These are phyloP conservation scores for Fusarium pseudocircinatum DNA, from an alignment of 2,329 filamentous ascomycete genomes.

Conservation along the genomic window DNA sequence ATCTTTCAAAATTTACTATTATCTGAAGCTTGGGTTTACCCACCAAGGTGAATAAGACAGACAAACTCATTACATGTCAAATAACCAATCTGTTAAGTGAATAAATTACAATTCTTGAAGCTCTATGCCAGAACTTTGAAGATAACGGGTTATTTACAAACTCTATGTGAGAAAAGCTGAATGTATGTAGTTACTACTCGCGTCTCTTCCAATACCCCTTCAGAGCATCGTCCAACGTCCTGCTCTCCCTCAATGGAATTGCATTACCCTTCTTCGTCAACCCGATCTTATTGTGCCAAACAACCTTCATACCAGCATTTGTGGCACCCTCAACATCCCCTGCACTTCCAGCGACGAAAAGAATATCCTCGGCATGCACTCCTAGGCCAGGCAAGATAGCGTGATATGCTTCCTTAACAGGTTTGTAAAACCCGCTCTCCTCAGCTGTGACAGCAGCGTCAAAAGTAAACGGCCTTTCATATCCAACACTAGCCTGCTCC, in stretches of 20 bases:
- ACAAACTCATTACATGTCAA: background rate
- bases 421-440: slow-evolving; percentile 53
- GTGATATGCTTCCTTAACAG: slow-evolving; percentile 46
- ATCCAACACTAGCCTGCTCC: slow-evolving; percentile 2
- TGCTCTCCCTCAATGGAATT: slow-evolving; percentile 2
- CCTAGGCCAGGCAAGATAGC: slow-evolving; percentile 44
- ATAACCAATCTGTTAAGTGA: background rate
- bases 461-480: slow-evolving; percentile 37
- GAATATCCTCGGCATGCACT: slow-evolving; percentile 39
- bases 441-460: slow-evolving; percentile 51
- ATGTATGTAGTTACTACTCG: background rate
- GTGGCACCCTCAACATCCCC: slow-evolving; percentile 53
- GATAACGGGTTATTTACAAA: background rate
- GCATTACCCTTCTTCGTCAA: slow-evolving; percentile 41
- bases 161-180: accelerated
- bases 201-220: background rate
- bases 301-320: slow-evolving; percentile 50
- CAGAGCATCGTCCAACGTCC: background rate
- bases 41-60: background rate
- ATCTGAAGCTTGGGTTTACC: background rate
- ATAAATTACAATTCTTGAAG: background rate
- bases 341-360: slow-evolving; percentile 53
- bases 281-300: slow-evolving; percentile 51
- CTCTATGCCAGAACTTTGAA: background rate
- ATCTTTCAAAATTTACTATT: accelerated